Percentiles rank a stretch among this genome's conserved stretches.
phyloP scores from a whole-genome alignment of 345 rosid species.

The Nephelium lappaceum region DNA sequence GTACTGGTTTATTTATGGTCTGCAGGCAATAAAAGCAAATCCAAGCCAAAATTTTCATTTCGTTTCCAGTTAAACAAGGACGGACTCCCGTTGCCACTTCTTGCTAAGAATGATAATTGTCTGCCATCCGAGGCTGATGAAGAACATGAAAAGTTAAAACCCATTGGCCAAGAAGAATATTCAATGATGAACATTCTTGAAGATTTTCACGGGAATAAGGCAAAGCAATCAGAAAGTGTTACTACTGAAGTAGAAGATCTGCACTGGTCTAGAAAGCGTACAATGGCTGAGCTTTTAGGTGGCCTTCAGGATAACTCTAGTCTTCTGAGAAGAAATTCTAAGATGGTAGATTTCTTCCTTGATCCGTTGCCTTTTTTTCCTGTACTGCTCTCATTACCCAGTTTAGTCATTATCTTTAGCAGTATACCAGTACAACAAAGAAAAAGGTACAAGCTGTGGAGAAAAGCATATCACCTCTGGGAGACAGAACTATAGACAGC shows the following conservation, averaged over 20 bases:
- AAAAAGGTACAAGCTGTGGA: constrained; percentile 34
- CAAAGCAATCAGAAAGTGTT: constrained; percentile 19
- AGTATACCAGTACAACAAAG: constrained; percentile 43
- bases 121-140: constrained; percentile 33
- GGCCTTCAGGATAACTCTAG: constrained; percentile 45
- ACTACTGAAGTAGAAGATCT: constrained; percentile 30
- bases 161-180: constrained; percentile 30
- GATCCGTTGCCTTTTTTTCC: constrained; percentile 14
- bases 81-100: constrained; percentile 21
- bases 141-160: constrained; percentile 36
- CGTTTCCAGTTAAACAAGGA: constrained; percentile 38
- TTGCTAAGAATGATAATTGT: constrained; percentile 18
- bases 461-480: constrained; percentile 34
- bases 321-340: constrained; percentile 30
- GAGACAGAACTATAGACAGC: constrained; percentile 35
- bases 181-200: constrained; percentile 30
- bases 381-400: constrained; percentile 12
- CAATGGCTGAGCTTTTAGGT: constrained; percentile 50
- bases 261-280: constrained; percentile 28
- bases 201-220: constrained; percentile 33
- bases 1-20: constrained; percentile 17
- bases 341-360: constrained; percentile 41
- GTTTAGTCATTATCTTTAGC: constrained; percentile 32
- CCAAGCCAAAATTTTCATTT: constrained; percentile 59
- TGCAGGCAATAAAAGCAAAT: constrained; percentile 51